These are phyloP conservation scores for Amanita molliuscula DNA, from an alignment of 768 basidiomycete species.

Conservation along the genomic window DNA sequence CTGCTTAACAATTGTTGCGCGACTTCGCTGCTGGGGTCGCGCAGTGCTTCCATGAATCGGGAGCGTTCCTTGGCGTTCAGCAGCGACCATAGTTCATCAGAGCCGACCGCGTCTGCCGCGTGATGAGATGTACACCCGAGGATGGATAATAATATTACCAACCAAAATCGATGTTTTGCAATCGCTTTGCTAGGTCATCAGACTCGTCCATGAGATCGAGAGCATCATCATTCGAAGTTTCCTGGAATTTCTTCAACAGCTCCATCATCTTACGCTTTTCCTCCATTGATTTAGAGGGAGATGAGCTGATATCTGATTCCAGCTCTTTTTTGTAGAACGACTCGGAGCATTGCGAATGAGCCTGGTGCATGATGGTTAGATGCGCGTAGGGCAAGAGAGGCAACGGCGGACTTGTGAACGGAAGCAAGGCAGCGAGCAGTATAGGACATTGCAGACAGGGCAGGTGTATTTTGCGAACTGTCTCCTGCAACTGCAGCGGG, in stretches of 20 bases:
- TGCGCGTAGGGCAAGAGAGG: not conserved
- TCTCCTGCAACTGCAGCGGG: slow-evolving; percentile 50
- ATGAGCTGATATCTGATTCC: slow-evolving; percentile 47
- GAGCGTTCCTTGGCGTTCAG: slow-evolving; percentile 50
- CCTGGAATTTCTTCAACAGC: slow-evolving; percentile 63
- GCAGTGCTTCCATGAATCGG: slow-evolving; percentile 47
- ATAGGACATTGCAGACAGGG: slow-evolving; percentile 69
- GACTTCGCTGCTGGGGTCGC: slow-evolving; percentile 52
- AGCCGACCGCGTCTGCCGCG: slow-evolving; percentile 38
- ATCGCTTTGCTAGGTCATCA: slow-evolving; percentile 35
- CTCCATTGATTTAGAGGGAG: slow-evolving; percentile 40
- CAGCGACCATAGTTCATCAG: slow-evolving; percentile 49
- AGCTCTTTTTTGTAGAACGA: slow-evolving; percentile 72
- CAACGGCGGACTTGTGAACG: slow-evolving; percentile 46
- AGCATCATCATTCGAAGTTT: slow-evolving; percentile 30
- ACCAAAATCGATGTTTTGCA: slow-evolving; percentile 58
- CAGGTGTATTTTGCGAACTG: slow-evolving; percentile 77
- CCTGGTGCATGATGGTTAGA: slow-evolving; percentile 17
- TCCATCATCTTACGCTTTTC: slow-evolving; percentile 63
- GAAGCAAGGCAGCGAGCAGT: slow-evolving; percentile 77
- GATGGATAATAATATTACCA: slow-evolving; percentile 12
- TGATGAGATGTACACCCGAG: not conserved
- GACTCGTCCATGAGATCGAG: slow-evolving; percentile 9
- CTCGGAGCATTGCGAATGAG: slow-evolving; percentile 71
- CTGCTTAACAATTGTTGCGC: slow-evolving; percentile 51